Evolutionary conservation across 331 rosid genomes (phyloP).

Genomic region (Erythrophleum ivorense): DNA sequence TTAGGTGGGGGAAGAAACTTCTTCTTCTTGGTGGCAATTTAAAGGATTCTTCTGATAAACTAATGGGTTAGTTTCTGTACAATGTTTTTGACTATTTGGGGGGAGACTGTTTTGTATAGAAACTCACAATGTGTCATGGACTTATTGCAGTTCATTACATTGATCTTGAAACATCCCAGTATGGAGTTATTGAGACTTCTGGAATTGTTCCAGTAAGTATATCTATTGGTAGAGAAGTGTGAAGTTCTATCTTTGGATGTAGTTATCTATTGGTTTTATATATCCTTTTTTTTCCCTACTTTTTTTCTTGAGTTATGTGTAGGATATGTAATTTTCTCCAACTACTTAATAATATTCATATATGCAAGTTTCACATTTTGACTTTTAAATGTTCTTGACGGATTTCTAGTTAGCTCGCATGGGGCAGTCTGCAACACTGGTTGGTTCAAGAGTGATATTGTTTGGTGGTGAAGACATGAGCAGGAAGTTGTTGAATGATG

Average conservation of each 20-base stretch:
- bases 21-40: constrained; percentile 83
- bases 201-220: constrained; percentile 89
- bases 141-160: constrained; percentile 78
- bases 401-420: constrained; percentile 71
- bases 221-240: constrained; percentile 36
- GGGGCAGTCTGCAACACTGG: constrained; percentile 84
- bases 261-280: constrained; percentile 25
- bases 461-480: constrained; percentile 94
- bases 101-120: constrained; percentile 30
- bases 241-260: constrained; percentile 30
- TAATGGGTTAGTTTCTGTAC: constrained; percentile 63
- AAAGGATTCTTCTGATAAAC: constrained; percentile 61
- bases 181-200: constrained; percentile 72
- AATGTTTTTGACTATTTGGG: constrained; percentile 14
- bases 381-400: constrained; percentile 38
- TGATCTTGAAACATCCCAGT: constrained; percentile 67
- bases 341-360: constrained; percentile 32
- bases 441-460: constrained; percentile 85
- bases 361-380: constrained; percentile 34
- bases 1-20: constrained; percentile 84
- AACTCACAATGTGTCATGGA: constrained; percentile 43
- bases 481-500: constrained; percentile 85
- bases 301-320: constrained; percentile 26
- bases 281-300: background rate
- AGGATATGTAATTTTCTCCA: constrained; percentile 20